Evolutionary conservation across 2,329 filamentous ascomycete genomes (phyloP), one percentile per base, ranked within the genome.

Genomic region (Clonostachys sp.): DNA sequence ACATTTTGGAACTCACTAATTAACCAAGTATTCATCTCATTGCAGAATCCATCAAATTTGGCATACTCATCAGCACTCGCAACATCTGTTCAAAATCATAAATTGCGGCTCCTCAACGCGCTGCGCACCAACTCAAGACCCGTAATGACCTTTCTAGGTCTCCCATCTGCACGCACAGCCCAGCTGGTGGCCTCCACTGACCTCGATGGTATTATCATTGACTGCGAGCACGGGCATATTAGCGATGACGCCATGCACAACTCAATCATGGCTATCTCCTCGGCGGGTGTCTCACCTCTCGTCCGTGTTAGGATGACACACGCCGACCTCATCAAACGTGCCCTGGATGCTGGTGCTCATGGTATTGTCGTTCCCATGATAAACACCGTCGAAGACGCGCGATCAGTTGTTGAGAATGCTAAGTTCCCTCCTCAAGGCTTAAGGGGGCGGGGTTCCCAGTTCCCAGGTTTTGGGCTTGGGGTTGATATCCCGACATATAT

Each of bases 201-300:
- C 7, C 24, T 24, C 24, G 41, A 48, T 30, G 72, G 70, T 45
- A 67, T 78, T 41, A 71, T 75, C 43, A 63, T 74, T 44, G 73
- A 73, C 50, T 71, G 70, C 44, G 71, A 70, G 50, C 71, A 74
- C 52, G 71, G 71, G 12, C 65, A 64, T 51, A 66, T 73, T 48
- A 60, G 63, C 16, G 60, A 73, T 51, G 63, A 64, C 42, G 56
- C 64, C 12, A 73, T 72, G 71, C 64, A 74, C 57, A 71, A 73
- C 55, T 65, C 67, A 3, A 67, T 72, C 8, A 64, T 67, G n/a
- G 73, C 68, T 7, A 70, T 72, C 38, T 54, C 68, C 34, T 62
- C 64, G 2, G 56, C 64, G 16, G 66, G 66, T 6, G 67, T 68
- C 5, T 71, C 67, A 6, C 69, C 68, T 8, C 53, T 72, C 16